phyloP scores from a whole-genome alignment of 1,284 basidiomycete genomes.

The Trichosporon inkin region DNA sequence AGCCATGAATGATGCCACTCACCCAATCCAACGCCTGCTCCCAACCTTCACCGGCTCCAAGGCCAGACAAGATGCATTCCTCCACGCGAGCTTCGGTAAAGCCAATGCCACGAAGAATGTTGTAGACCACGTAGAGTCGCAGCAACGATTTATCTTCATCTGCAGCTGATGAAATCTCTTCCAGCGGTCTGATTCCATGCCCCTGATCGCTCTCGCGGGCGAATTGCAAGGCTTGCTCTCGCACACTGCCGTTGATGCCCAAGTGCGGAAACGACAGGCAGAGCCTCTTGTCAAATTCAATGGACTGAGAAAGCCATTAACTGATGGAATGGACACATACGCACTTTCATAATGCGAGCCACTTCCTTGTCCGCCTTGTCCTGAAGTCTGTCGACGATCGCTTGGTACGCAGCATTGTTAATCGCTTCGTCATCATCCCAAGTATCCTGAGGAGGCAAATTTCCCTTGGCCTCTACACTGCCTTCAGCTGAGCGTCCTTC shows the following conservation, averaged over 20 bases:
- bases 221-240: conserved; percentile 58
- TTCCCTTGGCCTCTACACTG: too few species aligned
- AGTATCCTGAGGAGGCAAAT: conserved; percentile 17
- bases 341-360: conserved; percentile 60
- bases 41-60: conserved; percentile 60
- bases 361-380: conserved; percentile 89
- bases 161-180: not conserved
- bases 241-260: conserved; percentile 60
- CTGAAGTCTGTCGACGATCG: conserved; percentile 72
- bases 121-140: conserved; percentile 72
- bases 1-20: conserved; percentile 32
- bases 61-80: conserved; percentile 51
- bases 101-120: conserved; percentile 76
- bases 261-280: conserved; percentile 64
- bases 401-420: conserved; percentile 32
- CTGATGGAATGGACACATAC: conserved; percentile 5
- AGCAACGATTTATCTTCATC: conserved; percentile 66
- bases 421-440: conserved; percentile 38
- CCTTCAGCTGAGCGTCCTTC: not conserved
- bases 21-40: conserved; percentile 95
- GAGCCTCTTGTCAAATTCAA: conserved; percentile 78
- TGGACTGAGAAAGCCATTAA: conserved; percentile 55
- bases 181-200: not conserved
- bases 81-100: conserved; percentile 61
- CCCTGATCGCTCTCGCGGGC: conserved; percentile 43